Evolutionary conservation across 2,329 filamentous ascomycete species (phyloP).

Genomic region (Sclerotinia nivalis): DNA sequence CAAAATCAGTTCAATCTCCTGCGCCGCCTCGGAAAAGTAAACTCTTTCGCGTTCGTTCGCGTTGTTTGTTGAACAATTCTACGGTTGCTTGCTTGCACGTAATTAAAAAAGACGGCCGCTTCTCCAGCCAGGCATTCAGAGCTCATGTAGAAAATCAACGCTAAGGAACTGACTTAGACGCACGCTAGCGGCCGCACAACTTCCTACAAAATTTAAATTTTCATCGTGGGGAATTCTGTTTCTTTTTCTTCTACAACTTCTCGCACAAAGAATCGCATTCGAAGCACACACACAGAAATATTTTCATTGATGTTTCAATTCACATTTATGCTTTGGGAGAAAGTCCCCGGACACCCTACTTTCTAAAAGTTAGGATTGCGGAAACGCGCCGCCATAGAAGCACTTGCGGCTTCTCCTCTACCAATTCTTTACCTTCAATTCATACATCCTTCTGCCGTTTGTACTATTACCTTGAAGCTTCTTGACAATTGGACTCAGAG

Average conservation of each 20-base stretch:
- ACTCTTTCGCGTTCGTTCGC: constrained; percentile 14
- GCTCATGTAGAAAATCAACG: constrained; percentile 14
- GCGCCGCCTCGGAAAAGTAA: constrained; percentile 4
- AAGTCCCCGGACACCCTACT: constrained; percentile 96
- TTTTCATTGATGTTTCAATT: constrained; percentile 42
- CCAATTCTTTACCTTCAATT: constrained; percentile 51
- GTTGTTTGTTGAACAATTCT: constrained; percentile 9
- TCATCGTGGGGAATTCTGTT: background rate
- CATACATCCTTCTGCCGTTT: constrained; percentile 42
- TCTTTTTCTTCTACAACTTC: constrained; percentile 59
- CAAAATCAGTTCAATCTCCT: background rate
- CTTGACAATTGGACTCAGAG: constrained; percentile 22
- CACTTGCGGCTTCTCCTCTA: constrained; percentile 81
- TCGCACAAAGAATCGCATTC: constrained; percentile 99
- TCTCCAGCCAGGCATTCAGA: constrained; percentile 2
- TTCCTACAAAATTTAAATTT: constrained; percentile 22
- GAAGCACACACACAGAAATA: constrained; percentile 91
- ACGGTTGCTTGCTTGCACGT: constrained; percentile 19
- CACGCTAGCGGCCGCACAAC: constrained; percentile 20
- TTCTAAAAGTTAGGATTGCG: constrained; percentile 57
- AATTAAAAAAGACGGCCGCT: constrained; percentile 21
- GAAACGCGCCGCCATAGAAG: constrained; percentile 99
- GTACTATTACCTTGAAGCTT: constrained; percentile 37
- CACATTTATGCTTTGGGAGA: constrained; percentile 86
- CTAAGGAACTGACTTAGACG: constrained; percentile 4